Evolutionary conservation across 495 filamentous ascomycete species (phyloP), one percentile per base, ranked within the genome.

Genomic region (Parathielavia appendiculata): DNA sequence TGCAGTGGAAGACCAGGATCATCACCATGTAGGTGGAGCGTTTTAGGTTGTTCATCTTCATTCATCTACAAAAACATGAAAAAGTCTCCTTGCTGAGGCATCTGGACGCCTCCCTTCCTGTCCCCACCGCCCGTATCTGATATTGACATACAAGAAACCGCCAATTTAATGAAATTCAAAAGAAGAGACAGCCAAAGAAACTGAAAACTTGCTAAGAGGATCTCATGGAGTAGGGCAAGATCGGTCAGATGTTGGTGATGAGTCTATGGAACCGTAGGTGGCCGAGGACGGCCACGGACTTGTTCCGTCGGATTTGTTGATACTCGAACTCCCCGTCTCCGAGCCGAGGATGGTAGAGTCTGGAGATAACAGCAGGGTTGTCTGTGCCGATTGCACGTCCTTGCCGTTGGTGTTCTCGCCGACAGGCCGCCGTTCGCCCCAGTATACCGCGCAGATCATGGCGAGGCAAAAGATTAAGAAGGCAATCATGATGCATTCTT

Each of bases 261-360:
- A 23, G 13, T 1, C 17, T 9, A 23, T 17, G 6, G 34, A 26
- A 9, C 50, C 20, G 40, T 26, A 11, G 2, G 35, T 9, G 12
- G 20, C 19, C 5, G 4, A 8, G 7, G 38, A 43, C 2, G 6
- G 2, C 51, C 38, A 53, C 22, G 38, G 22, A 0, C 1, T 4
- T 10, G 23, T n/a, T 11, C 38, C 34, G 51, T 17, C 40, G n/a
- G 51, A 34, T 11, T 16, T 39, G 10, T 44, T 30, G 51, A 14
- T 54, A 16, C 16, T 13, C 23, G 40, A 22, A 11, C 34, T 36
- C 19, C 4, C 39, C 9, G 4, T 14, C 23, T 7, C 39, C 7
- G 51, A 53, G 51, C 20, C 51, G 23, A 19, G 1, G 23, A 54
- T 12, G 38, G 36, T 53, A 14, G 51, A 43, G 9, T 53, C 51